These are phyloP conservation scores for Domatiomyces globalis DNA, from an alignment of 2,329 filamentous ascomycete genomes.

Conservation along the genomic window DNA sequence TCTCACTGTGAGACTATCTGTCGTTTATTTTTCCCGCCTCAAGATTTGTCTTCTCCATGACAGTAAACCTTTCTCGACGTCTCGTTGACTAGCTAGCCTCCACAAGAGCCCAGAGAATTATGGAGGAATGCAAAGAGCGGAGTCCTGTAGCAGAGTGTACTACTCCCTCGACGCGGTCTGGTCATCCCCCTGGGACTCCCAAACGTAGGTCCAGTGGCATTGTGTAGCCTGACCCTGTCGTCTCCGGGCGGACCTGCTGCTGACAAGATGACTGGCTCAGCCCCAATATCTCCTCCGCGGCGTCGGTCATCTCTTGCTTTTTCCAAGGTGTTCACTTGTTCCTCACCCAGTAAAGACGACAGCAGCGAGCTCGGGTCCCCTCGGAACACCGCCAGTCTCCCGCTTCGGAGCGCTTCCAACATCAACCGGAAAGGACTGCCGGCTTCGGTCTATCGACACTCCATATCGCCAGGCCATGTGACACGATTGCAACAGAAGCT, in stretches of 20 bases:
- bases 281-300: constrained; percentile 15
- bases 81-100: not conserved
- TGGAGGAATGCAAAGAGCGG: constrained; percentile 4
- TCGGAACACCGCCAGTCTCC: not conserved
- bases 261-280: constrained; percentile 5
- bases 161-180: constrained; percentile 6
- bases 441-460: constrained; percentile 6
- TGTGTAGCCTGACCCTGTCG: constrained; percentile 1
- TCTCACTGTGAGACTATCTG: not conserved
- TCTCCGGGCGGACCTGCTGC: not conserved
- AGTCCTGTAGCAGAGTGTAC: constrained; percentile 9
- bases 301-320: constrained; percentile 16
- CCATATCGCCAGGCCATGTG: constrained; percentile 13
- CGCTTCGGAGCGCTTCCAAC: constrained; percentile 1
- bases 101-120: not conserved
- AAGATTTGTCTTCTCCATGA: not conserved
- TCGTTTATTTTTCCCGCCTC: not conserved
- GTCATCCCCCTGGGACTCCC: constrained; percentile 12
- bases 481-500: constrained; percentile 15
- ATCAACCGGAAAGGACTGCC: constrained; percentile 6
- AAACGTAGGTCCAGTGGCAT: constrained; percentile 11
- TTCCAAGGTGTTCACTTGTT: constrained; percentile 6
- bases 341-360: not conserved
- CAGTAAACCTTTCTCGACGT: not conserved
- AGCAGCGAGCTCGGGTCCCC: not conserved